Percentiles rank a stretch among this genome's conserved stretches.
These are phyloP conservation scores for Canna indica DNA, from an alignment of 176 grass and related monocot species.

Conservation along the genomic window DNA sequence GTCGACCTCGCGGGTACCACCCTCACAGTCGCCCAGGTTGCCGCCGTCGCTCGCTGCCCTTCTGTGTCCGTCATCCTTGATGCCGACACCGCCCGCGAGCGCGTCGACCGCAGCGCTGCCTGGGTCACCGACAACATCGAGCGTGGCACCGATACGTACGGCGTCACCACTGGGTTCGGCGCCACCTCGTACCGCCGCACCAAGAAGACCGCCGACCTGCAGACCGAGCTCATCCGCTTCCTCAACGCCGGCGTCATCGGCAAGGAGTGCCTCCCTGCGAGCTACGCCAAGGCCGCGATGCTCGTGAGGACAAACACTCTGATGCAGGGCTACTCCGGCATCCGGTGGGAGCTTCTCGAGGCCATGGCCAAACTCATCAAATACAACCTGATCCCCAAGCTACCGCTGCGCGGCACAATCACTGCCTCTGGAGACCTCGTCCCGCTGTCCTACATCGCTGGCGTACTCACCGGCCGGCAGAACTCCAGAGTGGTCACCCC, in stretches of 20 bases:
- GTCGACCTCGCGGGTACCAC: constrained; percentile 11
- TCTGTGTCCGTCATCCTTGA: constrained; percentile 6
- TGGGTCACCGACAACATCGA: constrained; percentile 12
- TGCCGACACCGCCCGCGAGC: neutral
- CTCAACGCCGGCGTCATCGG: constrained; percentile 17
- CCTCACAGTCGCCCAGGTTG: constrained; percentile 19
- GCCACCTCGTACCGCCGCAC: constrained; percentile 18
- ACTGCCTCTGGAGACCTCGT: constrained; percentile 23
- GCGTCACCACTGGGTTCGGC: constrained; percentile 16
- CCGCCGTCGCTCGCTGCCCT: constrained; percentile 10
- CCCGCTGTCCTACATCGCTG: constrained; percentile 20
- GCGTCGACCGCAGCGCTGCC: constrained; percentile 9
- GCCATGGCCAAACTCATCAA: constrained; percentile 17
- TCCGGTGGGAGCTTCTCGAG: constrained; percentile 20
- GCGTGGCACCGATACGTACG: constrained; percentile 11
- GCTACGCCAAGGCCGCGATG: constrained; percentile 17
- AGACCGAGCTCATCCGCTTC: constrained; percentile 18
- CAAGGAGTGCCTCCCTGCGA: constrained; percentile 5
- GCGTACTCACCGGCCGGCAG: constrained; percentile 15
- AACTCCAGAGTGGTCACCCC: constrained; percentile 4
- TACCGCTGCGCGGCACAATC: constrained; percentile 15
- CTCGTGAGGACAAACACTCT: constrained; percentile 17
- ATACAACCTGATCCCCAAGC: constrained; percentile 9
- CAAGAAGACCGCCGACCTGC: constrained; percentile 4
- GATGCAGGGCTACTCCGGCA: constrained; percentile 22